Conservation (phyloP, 805 yeast genomes). For the Vanderwaltozyma yarrowii region DNA sequence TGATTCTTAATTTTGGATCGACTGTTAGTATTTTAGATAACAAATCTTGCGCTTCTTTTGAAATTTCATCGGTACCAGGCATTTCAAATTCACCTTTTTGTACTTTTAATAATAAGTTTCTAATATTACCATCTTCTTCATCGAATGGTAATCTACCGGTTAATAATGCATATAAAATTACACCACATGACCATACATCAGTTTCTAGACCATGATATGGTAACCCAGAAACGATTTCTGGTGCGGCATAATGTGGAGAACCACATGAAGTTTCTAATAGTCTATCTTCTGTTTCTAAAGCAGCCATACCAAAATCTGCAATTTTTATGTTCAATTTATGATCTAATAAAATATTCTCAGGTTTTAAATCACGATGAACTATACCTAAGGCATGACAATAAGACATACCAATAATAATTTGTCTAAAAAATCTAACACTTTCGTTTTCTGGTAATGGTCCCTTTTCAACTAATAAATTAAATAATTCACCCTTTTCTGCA, state of each 20-base stretch:
- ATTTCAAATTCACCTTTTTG: constrained; percentile 80
- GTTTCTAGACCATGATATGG: constrained; percentile 95
- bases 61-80: constrained; percentile 66
- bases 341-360: constrained; percentile 72
- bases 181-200: constrained; percentile 98
- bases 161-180: constrained; percentile 81
- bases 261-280: constrained; percentile 93
- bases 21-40: constrained; percentile 73
- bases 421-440: constrained; percentile 83
- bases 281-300: constrained; percentile 73
- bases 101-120: constrained; percentile 78
- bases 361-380: constrained; percentile 81
- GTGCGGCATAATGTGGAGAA: constrained; percentile 97
- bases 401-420: constrained; percentile 71
- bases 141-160: constrained; percentile 97
- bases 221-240: constrained; percentile 92
- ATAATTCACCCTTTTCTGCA: constrained; percentile 95
- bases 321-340: constrained; percentile 82
- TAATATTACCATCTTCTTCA: constrained; percentile 72
- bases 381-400: constrained; percentile 81
- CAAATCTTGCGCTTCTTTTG: constrained; percentile 79
- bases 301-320: constrained; percentile 99
- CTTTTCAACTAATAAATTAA: constrained; percentile 79
- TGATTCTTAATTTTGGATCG: constrained; percentile 70
- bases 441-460: constrained; percentile 85